A percentile compares a stretch with the other conserved stretches of the same genome.
These are phyloP conservation scores for Staphylotrichum longicolle DNA, from an alignment of 495 filamentous ascomycete genomes.

Conservation along the genomic window DNA sequence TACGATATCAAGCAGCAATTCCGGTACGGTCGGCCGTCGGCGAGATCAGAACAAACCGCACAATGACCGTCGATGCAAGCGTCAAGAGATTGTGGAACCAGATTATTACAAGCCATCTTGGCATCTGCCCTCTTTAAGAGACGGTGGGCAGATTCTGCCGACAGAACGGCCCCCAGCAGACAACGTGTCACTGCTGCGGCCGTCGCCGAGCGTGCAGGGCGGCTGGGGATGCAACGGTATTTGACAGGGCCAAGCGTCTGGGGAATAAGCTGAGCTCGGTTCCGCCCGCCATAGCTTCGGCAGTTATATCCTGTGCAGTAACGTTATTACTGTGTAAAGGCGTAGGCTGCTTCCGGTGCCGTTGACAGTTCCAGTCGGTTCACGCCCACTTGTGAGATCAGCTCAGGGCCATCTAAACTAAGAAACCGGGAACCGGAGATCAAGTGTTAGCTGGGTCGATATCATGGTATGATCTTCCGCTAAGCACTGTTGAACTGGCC, in stretches of 20 bases:
- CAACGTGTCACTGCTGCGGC: background rate
- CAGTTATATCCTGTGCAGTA: slow-evolving; percentile 2
- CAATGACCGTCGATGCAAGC: no score
- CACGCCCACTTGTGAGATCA: no score
- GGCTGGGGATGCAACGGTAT: slow-evolving; percentile 14
- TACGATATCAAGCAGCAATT: no score
- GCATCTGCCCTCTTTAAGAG: background rate
- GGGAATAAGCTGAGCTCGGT: slow-evolving; percentile 6
- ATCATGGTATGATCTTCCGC: background rate
- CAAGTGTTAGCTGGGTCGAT: background rate
- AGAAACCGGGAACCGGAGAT: background rate
- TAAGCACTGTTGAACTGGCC: background rate
- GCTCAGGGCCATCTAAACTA: background rate
- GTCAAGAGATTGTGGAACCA: background rate
- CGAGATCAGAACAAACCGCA: no score
- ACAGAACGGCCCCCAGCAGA: background rate
- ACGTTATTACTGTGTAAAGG: no score
- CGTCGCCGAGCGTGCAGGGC: background rate
- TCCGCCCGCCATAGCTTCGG: background rate
- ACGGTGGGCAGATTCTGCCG: background rate
- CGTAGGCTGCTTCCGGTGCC: no score
- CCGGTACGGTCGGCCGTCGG: no score
- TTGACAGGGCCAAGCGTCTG: background rate
- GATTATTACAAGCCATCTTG: background rate
- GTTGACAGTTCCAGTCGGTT: no score